phyloP scores from a whole-genome alignment of 2,329 filamentous ascomycete genomes.

The Purpureocillium takamizusanense region DNA sequence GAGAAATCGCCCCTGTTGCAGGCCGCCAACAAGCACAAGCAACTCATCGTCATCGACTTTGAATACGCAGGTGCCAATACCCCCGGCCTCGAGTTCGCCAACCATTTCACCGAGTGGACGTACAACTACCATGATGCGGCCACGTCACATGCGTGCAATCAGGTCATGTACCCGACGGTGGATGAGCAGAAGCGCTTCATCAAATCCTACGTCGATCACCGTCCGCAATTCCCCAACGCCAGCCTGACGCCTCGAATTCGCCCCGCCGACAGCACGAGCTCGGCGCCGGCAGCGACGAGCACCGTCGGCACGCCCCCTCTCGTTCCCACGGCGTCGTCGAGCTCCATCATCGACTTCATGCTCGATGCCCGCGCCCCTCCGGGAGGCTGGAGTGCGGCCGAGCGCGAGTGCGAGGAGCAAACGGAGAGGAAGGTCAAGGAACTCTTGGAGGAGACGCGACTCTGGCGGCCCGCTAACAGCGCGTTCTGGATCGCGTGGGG shows the following conservation, averaged over 20 bases:
- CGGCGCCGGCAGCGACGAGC: conserved; percentile 9
- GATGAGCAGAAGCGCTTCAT: conserved; percentile 83
- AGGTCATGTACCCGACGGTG: conserved; percentile 60
- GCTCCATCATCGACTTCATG: conserved; percentile 63
- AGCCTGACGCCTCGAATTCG: conserved; percentile 41
- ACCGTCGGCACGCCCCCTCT: conserved; percentile 22
- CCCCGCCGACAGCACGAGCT: conserved; percentile 29
- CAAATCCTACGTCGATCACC: conserved; percentile 77
- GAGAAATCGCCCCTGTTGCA: conserved; percentile 80
- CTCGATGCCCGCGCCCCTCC: conserved; percentile 62
- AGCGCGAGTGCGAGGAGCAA: conserved; percentile 52
- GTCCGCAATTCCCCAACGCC: conserved; percentile 52
- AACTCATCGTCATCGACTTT: conserved; percentile 95
- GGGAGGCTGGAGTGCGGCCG: conserved; percentile 40
- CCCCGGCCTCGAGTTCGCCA: conserved; percentile 84
- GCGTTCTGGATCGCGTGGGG: conserved; percentile 95
- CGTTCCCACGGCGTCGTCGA: conserved; percentile 28
- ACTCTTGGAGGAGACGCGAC: conserved; percentile 66
- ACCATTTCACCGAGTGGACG: conserved; percentile 97
- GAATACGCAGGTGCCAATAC: conserved; percentile 91
- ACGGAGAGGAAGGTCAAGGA: conserved; percentile 59
- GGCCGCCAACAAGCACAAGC: conserved; percentile 89
- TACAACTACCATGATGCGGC: conserved; percentile 87
- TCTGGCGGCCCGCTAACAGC: conserved; percentile 84
- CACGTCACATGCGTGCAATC: conserved; percentile 58